These are phyloP conservation scores for Plasmopara muralis DNA, from an alignment of 352 stramenopile genomes.

Conservation along the genomic window DNA sequence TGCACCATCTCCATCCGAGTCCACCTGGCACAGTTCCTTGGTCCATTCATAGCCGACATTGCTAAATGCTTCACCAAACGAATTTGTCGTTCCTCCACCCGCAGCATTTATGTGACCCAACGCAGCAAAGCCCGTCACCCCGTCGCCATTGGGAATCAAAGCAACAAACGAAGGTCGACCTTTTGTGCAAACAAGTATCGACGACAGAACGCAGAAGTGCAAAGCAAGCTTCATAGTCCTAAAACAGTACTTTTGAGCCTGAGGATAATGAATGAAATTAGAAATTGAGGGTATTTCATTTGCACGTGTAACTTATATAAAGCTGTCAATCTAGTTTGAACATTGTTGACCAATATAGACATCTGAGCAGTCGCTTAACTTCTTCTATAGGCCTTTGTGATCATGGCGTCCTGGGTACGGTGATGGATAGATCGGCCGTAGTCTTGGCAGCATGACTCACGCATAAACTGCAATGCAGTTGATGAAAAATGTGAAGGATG, in stretches of 20 bases:
- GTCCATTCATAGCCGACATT: constrained; percentile 41
- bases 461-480: constrained; percentile 16
- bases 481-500: constrained; percentile 80
- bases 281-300: not conserved
- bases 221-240: constrained; percentile 18
- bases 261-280: not conserved
- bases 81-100: constrained; percentile 49
- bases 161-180: constrained; percentile 44
- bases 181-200: constrained; percentile 5
- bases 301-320: not conserved
- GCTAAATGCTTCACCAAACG: constrained; percentile 56
- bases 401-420: constrained; percentile 41
- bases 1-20: constrained; percentile 72
- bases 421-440: constrained; percentile 3
- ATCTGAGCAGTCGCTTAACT: not conserved
- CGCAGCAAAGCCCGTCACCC: constrained; percentile 38
- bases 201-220: constrained; percentile 6
- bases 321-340: constrained; percentile 13
- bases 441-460: not conserved
- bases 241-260: not conserved
- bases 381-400: not conserved
- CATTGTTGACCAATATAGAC: constrained; percentile 1
- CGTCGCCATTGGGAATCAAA: constrained; percentile 51
- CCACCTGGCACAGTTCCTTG: constrained; percentile 40
- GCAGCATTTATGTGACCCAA: constrained; percentile 45